These are phyloP conservation scores for Podila clonocystis DNA, from an alignment of 192 early-diverging fungal species.

Conservation along the genomic window DNA sequence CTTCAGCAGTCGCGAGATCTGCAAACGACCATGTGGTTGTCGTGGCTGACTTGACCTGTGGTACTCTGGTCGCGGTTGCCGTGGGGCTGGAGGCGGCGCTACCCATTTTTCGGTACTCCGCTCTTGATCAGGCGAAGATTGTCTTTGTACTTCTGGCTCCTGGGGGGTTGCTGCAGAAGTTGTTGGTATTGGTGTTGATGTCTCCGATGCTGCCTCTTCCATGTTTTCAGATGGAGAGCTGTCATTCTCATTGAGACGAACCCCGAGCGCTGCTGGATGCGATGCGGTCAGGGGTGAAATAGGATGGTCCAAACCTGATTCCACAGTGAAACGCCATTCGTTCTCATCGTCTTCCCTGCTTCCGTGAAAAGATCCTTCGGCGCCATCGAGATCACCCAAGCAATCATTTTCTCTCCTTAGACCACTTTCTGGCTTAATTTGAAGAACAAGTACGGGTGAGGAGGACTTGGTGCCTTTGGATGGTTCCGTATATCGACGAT, in stretches of 20 bases:
- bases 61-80: neutral
- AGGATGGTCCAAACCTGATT: conserved; percentile 23
- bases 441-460: conserved; percentile 2
- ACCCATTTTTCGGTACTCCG: neutral
- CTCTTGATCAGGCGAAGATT: neutral
- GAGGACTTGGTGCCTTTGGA: conserved; percentile 20
- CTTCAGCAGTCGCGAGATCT: conserved; percentile 26
- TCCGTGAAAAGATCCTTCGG: neutral
- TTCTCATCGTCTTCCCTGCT: neutral
- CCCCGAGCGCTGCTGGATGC: neutral
- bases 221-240: neutral
- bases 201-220: neutral
- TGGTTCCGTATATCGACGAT: neutral
- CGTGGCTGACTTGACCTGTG: neutral
- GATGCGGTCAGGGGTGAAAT: conserved; percentile 30
- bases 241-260: neutral
- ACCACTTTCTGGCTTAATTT: conserved; percentile 10
- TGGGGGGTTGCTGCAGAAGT: neutral
- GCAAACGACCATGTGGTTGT: conserved; percentile 17
- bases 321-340: conserved; percentile 26
- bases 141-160: neutral
- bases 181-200: neutral
- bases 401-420: neutral
- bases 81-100: neutral
- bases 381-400: neutral